Conservation (phyloP, 2,329 filamentous ascomycete genomes). For the Bimuria novae-zelandiae region DNA sequence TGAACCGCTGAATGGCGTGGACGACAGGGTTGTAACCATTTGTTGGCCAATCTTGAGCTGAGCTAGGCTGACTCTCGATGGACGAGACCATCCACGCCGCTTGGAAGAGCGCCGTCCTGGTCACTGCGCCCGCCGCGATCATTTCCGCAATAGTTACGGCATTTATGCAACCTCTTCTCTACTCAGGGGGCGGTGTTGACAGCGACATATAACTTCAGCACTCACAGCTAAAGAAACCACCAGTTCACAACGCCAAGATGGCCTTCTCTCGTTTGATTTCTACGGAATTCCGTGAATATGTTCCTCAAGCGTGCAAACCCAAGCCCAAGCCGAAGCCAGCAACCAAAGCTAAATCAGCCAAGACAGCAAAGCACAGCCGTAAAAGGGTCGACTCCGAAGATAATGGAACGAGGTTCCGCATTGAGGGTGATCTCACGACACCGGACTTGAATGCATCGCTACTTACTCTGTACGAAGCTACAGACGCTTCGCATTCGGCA, state of each 20-base stretch:
- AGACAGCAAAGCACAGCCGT: too few relatives aligned
- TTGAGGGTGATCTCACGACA: too few relatives aligned
- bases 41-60: neutral
- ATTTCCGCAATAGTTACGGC: neutral
- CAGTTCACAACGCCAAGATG: constrained; percentile 11
- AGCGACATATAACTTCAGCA: neutral
- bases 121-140: neutral
- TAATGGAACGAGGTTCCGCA: too few relatives aligned
- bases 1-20: constrained; percentile 8
- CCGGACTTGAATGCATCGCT: too few relatives aligned
- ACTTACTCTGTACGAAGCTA: too few relatives aligned
- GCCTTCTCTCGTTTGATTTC: constrained; percentile 13
- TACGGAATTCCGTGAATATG: constrained; percentile 11
- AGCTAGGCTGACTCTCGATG: too few relatives aligned
- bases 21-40: neutral
- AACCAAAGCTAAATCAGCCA: too few relatives aligned
- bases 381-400: too few relatives aligned
- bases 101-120: neutral
- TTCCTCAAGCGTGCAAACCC: constrained; percentile 11
- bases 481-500: too few relatives aligned
- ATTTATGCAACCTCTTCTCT: neutral
- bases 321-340: constrained; percentile 13
- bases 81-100: neutral
- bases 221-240: neutral
- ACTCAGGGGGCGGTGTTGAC: neutral